phyloP scores from a whole-genome alignment of 176 grass and related monocot species.

The Oryza officinalis region DNA sequence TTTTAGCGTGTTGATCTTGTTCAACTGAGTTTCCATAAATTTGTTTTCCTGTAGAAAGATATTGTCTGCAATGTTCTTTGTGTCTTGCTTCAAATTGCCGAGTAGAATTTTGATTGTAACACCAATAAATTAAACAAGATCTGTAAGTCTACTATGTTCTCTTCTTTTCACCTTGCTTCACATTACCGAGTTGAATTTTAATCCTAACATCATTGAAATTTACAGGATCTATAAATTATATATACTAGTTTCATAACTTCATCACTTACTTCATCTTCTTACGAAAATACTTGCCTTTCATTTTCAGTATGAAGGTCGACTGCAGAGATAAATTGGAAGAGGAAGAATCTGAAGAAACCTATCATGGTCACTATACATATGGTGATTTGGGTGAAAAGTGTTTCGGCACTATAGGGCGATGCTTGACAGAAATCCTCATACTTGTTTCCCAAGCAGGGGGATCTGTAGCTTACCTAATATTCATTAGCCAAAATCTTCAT shows the following conservation, averaged over 20 bases:
- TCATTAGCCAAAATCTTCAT: conserved; percentile 90
- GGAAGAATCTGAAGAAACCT: conserved; percentile 41
- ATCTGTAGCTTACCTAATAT: conserved; percentile 79
- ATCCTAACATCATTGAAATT: too few relatives aligned
- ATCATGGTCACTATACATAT: conserved; percentile 47
- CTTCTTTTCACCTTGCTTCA: too few relatives aligned
- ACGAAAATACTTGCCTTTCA: background rate
- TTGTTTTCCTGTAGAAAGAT: too few relatives aligned
- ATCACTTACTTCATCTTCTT: conserved; percentile 7
- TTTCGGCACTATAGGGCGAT: conserved; percentile 63
- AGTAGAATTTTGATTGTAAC: too few relatives aligned
- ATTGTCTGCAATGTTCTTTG: too few relatives aligned
- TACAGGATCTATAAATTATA: too few relatives aligned
- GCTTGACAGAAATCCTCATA: conserved; percentile 78
- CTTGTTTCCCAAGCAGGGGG: conserved; percentile 75
- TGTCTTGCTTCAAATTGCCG: too few relatives aligned
- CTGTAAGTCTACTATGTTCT: too few relatives aligned
- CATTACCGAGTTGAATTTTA: too few relatives aligned
- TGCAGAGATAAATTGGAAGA: conserved; percentile 70
- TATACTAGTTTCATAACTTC: background rate
- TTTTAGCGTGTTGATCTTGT: too few relatives aligned
- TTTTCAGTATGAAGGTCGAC: conserved; percentile 63
- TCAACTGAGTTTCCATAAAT: too few relatives aligned
- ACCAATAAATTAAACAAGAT: too few relatives aligned
- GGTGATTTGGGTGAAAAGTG: conserved; percentile 83